Evolutionary conservation across 768 basidiomycete species (phyloP), one percentile per base, ranked within the genome.

Genomic region (Lactarius sanguifluus): DNA sequence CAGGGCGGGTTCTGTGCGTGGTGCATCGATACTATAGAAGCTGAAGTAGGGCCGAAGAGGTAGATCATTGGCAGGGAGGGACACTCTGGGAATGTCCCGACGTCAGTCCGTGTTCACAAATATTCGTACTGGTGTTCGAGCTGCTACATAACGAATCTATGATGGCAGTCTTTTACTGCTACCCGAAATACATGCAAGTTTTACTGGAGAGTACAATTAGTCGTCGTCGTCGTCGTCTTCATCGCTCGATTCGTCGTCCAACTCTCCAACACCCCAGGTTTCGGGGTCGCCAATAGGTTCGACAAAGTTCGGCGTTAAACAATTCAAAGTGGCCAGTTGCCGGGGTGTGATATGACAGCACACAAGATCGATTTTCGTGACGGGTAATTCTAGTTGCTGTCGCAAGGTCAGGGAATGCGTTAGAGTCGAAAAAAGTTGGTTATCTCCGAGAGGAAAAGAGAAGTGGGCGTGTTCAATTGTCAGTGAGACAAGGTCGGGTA

Each of bases 221-320:
- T 40, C 38, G 5, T 5, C 13, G 15, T 15, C 13, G 15, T 15
- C 38, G 16, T 15, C 5, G 36, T 61, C 59, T 5, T 69, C 68
- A 10, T 67, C 65, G 57, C 34, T 59, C 16, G 50, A 41, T 20
- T 3, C 56, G 12, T 5, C 13, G 23, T 59, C 50, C 23, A 34
- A 38, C 34, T 62, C 65, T 23, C 68, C 68, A 54, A 69, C 41
- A 25, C 68, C 68, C 45, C 47, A 63, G 15, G 61, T 67, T 1
- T 63, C 28, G 18, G 68, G 57, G n/a, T 62, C 57, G 25, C 68
- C 68, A 15, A 2, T 38, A 47, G 52, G 62, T 38, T 32, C 16
- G 18, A 69, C 32, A 5, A 23, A 20, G 3, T 23, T 57, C 30
- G 25, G 41, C 9, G 56, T n/a, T 38, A 67, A 18, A 9, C 41